Percentiles rank a stretch among this genome's conserved stretches.
phyloP scores from a whole-genome alignment of 768 basidiomycete genomes.

The Naganishia vaughanmartiniae region DNA sequence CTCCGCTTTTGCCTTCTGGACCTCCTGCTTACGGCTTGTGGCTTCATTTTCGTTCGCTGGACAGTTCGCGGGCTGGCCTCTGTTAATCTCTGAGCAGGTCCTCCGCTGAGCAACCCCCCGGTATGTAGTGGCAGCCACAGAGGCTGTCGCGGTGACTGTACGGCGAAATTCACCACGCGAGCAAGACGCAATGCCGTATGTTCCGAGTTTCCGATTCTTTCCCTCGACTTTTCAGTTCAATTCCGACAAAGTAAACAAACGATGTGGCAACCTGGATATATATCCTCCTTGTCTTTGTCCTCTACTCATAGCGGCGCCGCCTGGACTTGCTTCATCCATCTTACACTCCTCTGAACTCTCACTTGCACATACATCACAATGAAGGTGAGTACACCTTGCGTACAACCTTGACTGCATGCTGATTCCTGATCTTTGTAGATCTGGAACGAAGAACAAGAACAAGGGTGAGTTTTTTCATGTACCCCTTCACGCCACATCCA shows the following conservation, averaged over 20 bases:
- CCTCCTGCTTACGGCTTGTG: neutral
- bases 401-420: neutral
- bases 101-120: too few species aligned
- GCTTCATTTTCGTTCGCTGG: neutral
- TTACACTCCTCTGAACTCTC: neutral
- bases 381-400: neutral
- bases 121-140: too few species aligned
- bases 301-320: neutral
- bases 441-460: slow-evolving; percentile 20
- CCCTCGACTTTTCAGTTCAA: neutral
- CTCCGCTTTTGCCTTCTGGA: slow-evolving; percentile 1
- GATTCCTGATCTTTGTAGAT: neutral
- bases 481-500: neutral
- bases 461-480: neutral
- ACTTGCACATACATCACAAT: neutral
- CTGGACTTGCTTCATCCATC: neutral
- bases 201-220: neutral
- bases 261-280: slow-evolving; percentile 12
- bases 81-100: neutral
- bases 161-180: slow-evolving; percentile 2
- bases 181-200: neutral
- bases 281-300: neutral
- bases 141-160: too few species aligned
- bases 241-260: slow-evolving; percentile 22
- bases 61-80: neutral